Percentiles rank a stretch among this genome's conserved stretches.
phyloP scores from a whole-genome alignment of 176 grass and related monocot species.

The Triticum monococcum region DNA sequence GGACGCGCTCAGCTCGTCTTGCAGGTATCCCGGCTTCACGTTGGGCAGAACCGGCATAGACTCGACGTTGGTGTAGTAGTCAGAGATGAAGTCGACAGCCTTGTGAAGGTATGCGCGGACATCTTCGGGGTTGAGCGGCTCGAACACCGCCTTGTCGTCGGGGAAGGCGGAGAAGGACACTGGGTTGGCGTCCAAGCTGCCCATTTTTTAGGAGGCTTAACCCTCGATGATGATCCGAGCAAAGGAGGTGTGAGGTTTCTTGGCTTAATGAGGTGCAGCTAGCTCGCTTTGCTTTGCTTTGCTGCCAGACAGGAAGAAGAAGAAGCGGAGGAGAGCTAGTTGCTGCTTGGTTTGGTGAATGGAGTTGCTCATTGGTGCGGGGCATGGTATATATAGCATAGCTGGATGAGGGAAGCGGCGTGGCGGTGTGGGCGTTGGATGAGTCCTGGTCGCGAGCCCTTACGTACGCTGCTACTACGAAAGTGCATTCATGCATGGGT shows the following conservation, averaged over 20 bases:
- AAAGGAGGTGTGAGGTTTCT: background rate
- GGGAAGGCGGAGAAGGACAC: background rate
- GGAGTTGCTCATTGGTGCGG: no score
- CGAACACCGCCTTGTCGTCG: background rate
- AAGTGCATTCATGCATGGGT: no score
- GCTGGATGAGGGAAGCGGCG: no score
- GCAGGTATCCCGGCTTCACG: slow-evolving; percentile 1
- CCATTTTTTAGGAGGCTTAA: background rate
- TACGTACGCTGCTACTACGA: no score
- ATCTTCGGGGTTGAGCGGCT: background rate
- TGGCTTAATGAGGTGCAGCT: no score
- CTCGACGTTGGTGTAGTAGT: slow-evolving; percentile 1
- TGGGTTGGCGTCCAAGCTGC: background rate
- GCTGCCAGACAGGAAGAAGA: no score
- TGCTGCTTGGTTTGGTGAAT: no score
- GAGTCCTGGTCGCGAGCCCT: no score
- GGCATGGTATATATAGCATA: no score
- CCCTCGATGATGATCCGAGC: background rate
- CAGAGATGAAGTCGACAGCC: background rate
- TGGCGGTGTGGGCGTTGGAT: no score
- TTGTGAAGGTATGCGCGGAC: background rate
- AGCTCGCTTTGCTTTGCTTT: no score
- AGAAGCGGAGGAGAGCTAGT: no score
- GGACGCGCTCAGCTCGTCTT: background rate
- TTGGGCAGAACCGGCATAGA: background rate